A percentile compares a stretch with the other conserved stretches of the same genome.
Evolutionary conservation across 1,139 yeast species (phyloP).

Genomic region (Diutina sp.): DNA sequence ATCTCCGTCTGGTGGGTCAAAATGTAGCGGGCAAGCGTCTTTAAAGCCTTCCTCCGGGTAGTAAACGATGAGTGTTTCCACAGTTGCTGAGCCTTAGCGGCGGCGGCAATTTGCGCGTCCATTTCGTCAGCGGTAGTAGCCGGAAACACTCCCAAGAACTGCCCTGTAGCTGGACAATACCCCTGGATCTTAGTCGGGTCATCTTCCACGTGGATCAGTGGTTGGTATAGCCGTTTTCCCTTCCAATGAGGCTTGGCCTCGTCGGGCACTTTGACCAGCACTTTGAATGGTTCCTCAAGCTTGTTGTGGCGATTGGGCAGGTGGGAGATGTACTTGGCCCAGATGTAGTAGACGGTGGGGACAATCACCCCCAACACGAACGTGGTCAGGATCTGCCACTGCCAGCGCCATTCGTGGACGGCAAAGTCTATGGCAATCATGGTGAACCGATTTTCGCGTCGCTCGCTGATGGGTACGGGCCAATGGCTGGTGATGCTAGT

Average conservation of each 20-base stretch:
- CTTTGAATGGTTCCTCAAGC: slow-evolving; percentile 32
- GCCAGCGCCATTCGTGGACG: slow-evolving; percentile 33
- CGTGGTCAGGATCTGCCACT: slow-evolving; percentile 34
- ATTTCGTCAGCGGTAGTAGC: slow-evolving; percentile 57
- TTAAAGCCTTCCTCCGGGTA: slow-evolving; percentile 55
- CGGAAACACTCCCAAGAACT: slow-evolving; percentile 58
- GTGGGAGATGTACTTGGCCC: slow-evolving; percentile 24
- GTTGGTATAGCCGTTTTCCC: slow-evolving; percentile 63
- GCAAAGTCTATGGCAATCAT: slow-evolving; percentile 36
- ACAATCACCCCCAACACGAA: slow-evolving; percentile 29
- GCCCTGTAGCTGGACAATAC: slow-evolving; percentile 95
- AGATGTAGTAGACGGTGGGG: slow-evolving; percentile 25
- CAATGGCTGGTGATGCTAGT: too few relatives aligned
- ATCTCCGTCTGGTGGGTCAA: slow-evolving; percentile 74
- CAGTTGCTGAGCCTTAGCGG: slow-evolving; percentile 42
- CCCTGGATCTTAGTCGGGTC: slow-evolving; percentile 66
- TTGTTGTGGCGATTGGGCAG: slow-evolving; percentile 31
- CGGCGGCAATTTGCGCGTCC: slow-evolving; percentile 44
- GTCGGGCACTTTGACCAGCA: slow-evolving; percentile 45
- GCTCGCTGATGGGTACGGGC: too few relatives aligned
- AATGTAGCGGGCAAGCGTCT: slow-evolving; percentile 60
- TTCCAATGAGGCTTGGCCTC: slow-evolving; percentile 91
- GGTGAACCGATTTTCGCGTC: not conserved
- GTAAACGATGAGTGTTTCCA: slow-evolving; percentile 53
- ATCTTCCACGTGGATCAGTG: slow-evolving; percentile 33